Evolutionary conservation across 1,284 basidiomycete species (phyloP), one percentile per base, ranked within the genome.

Genomic region (Sparassis latifolia): DNA sequence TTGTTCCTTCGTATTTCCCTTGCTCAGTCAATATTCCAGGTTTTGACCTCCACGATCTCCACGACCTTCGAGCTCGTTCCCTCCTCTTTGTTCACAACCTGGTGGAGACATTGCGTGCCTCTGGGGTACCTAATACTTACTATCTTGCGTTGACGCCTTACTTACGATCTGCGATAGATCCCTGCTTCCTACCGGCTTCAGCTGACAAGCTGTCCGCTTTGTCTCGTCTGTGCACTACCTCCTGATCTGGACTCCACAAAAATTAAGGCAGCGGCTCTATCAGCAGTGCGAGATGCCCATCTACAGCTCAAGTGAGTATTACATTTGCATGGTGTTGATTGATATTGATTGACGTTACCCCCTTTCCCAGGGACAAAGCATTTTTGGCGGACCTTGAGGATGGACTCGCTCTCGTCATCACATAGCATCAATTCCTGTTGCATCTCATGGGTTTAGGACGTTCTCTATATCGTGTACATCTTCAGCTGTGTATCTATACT

Each of bases 81-180:
- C 71, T 87, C n/a, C 57, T 77, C 32, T 82, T 86, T 64, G 74
- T 86, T 39, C 84, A 86, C 59, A 74, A 80, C 54, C 69, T 86
- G 38, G 64, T 84, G 41, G 75, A 78, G 55, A 73, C 75, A 3
- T 73, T 88, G 48, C 77, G 79, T 43, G 72, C 78, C 5, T 75
- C 75, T 51, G 84, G 83, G 57, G 84, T 88, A 20, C 20, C 20
- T 20, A 62, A 44, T 55, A 12, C 35, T 37, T 37, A 37, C 12
- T 12, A 37, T 37, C 7, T 12, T 7, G 35, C 12, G 35, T 12
- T 37, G 6, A 6, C 35, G 35, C 20, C 20, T 20, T 37, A 7
- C 7, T 37, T 6, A 12, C 12, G 35, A 37, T 12, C 12, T 37
- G 35, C 52, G 44, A 27, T 60, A 84, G 83, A 69, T 84, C 38